A percentile compares a stretch with the other conserved stretches of the same genome.
These are phyloP conservation scores for Mycena chlorophos DNA, from an alignment of 768 basidiomycete genomes.

Conservation along the genomic window DNA sequence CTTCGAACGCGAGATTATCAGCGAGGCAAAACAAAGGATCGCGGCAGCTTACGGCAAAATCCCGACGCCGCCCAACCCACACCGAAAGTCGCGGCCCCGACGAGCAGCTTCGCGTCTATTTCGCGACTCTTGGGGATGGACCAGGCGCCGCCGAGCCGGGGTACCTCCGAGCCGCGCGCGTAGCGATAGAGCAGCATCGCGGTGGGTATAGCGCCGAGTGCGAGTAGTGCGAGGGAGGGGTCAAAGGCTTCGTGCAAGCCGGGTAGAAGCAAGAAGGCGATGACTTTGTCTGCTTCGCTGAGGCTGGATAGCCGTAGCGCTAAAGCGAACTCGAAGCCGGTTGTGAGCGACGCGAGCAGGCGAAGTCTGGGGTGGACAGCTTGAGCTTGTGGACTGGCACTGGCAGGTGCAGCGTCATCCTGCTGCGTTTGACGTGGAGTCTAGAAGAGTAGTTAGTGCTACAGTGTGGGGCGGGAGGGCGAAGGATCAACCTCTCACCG, in stretches of 20 bases:
- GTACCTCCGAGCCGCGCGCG: constrained; percentile 38
- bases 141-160: constrained; percentile 48
- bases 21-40: constrained; percentile 1
- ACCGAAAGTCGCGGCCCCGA: constrained; percentile 58
- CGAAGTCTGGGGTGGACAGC: constrained; percentile 23
- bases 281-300: constrained; percentile 47
- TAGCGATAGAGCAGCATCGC: constrained; percentile 45
- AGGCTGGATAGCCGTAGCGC: constrained; percentile 57
- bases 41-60: constrained; percentile 52
- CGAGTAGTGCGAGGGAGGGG: constrained; percentile 55
- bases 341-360: constrained; percentile 40
- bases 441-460: constrained; percentile 5
- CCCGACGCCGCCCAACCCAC: constrained; percentile 63
- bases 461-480: constrained; percentile 6
- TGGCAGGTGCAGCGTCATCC: no score
- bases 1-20: constrained; percentile 34
- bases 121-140: constrained; percentile 38
- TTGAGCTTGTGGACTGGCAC: no score
- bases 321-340: constrained; percentile 52
- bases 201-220: constrained; percentile 51
- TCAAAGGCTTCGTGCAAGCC: constrained; percentile 53
- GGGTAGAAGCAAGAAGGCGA: constrained; percentile 55
- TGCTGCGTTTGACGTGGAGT: constrained; percentile 2
- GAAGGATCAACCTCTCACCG: constrained; percentile 31
- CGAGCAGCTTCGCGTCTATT: constrained; percentile 48